Evolutionary conservation across 2,329 filamentous ascomycete genomes (phyloP), one percentile per base, ranked within the genome.

Genomic region (Hymenoscyphus fructigenus): DNA sequence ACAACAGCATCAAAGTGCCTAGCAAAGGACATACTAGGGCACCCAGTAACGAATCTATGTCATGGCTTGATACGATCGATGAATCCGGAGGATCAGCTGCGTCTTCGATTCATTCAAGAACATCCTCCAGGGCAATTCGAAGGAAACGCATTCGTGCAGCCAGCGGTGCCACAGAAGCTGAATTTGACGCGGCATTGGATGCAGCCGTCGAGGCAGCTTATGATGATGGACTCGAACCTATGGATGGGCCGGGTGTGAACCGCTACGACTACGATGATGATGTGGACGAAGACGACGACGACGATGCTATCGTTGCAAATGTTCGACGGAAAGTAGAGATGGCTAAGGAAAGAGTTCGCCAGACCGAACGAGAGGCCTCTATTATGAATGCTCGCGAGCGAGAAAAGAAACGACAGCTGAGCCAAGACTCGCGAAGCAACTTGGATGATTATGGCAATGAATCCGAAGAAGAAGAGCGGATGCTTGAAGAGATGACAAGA

Each of bases 121-220:
- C 89, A 3, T 93, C 91, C 0, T 91, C 90, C 1, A 79, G 89
- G 65, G 84, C 87, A 55, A 78, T 91, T 58, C 84, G 86, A 67
- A 84, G 90, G 68, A 91, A 89, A 73, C 89, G 91, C 69, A 85
- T 92, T 61, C 86, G 90, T 59, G 83, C 82, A 41, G 75, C 83
- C 2, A 94, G 91, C 68, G 88, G 88, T 56, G 87, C 85, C 34
- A 95, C 92, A 0, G 92, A 96, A 75, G 90, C 91, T 6, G 93
- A 97, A 74, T 97, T 98, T 70, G 93, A 97, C 77, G 93, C 92
- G 9, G 95, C 95, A 3, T 83, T 98, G 55, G 94, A 98, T 78
- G 94, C 93, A 28, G 95, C 95, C 15, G 93, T 98, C 9, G 95
- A 98, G 77, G 94, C 94, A 60, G 95, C 94, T 5, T 99, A 98